These are phyloP conservation scores for Colletotrichum sidae DNA, from an alignment of 2,329 filamentous ascomycete genomes.

Conservation along the genomic window DNA sequence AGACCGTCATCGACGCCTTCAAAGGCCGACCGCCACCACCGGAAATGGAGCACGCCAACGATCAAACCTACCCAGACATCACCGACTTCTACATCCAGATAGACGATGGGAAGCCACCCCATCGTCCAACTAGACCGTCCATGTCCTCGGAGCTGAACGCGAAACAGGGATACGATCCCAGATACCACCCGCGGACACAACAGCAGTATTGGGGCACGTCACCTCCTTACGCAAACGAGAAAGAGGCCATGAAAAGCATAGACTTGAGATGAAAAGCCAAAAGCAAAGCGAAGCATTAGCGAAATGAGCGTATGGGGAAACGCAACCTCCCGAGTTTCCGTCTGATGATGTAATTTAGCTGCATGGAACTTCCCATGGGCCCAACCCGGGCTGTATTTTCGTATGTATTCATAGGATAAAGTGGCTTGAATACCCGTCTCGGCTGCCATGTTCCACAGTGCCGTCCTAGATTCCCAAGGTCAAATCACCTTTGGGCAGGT, in stretches of 20 bases:
- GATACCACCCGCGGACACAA: neutral
- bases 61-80: slow-evolving; percentile 22
- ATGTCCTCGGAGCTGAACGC: slow-evolving; percentile 9
- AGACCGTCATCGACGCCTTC: slow-evolving; percentile 33
- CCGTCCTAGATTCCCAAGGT: neutral
- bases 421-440: neutral
- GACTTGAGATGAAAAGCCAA: slow-evolving; percentile 6
- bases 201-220: slow-evolving; percentile 13
- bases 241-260: slow-evolving; percentile 6
- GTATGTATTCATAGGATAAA: neutral
- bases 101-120: neutral
- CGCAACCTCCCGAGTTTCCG: neutral
- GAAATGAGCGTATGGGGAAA: slow-evolving; percentile 15
- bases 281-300: slow-evolving; percentile 13
- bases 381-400: neutral
- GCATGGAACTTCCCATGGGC: neutral
- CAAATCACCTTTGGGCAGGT: slow-evolving; percentile 7
- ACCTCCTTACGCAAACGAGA: slow-evolving; percentile 10
- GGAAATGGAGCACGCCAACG: neutral
- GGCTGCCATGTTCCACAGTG: neutral
- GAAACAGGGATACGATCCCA: neutral
- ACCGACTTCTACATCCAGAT: slow-evolving; percentile 10
- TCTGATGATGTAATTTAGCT: slow-evolving; percentile 22
- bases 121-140: slow-evolving; percentile 6
- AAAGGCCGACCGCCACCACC: slow-evolving; percentile 2